Evolutionary conservation across 1,139 yeast genomes (phyloP).

Genomic region (Saccharomyces hybrid): DNA sequence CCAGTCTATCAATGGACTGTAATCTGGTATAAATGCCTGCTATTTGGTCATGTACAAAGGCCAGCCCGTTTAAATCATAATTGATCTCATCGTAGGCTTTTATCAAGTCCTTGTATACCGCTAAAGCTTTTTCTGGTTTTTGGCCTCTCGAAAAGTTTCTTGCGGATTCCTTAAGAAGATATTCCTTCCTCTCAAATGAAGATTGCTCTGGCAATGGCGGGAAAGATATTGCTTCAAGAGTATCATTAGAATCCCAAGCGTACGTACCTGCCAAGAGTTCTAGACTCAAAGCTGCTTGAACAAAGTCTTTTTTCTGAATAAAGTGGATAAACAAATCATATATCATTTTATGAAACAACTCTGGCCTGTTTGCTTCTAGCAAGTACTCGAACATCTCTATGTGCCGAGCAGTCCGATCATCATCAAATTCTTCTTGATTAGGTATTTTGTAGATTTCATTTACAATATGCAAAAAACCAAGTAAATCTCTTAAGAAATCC

Average conservation of each 20-base stretch:
- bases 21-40: slow-evolving; percentile 61
- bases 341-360: slow-evolving; percentile 69
- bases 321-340: slow-evolving; percentile 67
- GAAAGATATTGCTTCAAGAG: slow-evolving; percentile 49
- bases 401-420: slow-evolving; percentile 76
- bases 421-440: slow-evolving; percentile 75
- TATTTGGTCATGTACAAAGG: slow-evolving; percentile 63
- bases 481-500: slow-evolving; percentile 47
- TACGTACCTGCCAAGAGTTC: slow-evolving; percentile 73
- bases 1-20: slow-evolving; percentile 63
- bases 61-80: slow-evolving; percentile 69
- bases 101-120: slow-evolving; percentile 67
- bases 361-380: slow-evolving; percentile 74
- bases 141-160: slow-evolving; percentile 63
- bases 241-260: slow-evolving; percentile 60
- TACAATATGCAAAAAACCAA: slow-evolving; percentile 59
- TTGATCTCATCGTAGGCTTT: slow-evolving; percentile 68
- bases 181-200: slow-evolving; percentile 75
- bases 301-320: slow-evolving; percentile 51
- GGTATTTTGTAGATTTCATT: slow-evolving; percentile 71
- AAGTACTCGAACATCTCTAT: slow-evolving; percentile 71
- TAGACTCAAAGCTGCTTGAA: slow-evolving; percentile 78
- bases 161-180: slow-evolving; percentile 65
- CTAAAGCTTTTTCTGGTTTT: slow-evolving; percentile 69
- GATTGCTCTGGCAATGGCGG: slow-evolving; percentile 76